These are phyloP conservation scores for Saitozyma podzolica DNA, from an alignment of 768 basidiomycete genomes.

Conservation along the genomic window DNA sequence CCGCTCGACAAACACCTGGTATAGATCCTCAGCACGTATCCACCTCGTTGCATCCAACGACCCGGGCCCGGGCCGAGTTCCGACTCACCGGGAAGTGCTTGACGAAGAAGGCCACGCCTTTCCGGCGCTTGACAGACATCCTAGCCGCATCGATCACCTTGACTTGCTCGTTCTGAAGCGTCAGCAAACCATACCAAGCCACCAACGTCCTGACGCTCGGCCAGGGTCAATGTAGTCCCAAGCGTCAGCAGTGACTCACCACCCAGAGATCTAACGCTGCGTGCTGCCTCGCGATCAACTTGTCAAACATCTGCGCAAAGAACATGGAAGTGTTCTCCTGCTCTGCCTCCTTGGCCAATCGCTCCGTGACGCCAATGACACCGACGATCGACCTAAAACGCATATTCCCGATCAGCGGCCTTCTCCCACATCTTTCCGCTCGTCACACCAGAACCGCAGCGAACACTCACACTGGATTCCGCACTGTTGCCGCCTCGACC, in stretches of 20 bases:
- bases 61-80: conserved; percentile 2
- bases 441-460: not conserved
- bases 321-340: conserved; percentile 72
- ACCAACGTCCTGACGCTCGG: not conserved
- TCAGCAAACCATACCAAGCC: not conserved
- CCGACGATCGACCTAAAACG: conserved; percentile 75
- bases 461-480: conserved; percentile 57
- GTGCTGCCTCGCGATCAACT: conserved; percentile 76
- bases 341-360: conserved; percentile 72
- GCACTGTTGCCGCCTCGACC: conserved; percentile 74
- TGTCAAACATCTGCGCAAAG: conserved; percentile 69
- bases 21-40: not conserved
- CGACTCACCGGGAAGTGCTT: conserved; percentile 74
- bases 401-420: conserved; percentile 5
- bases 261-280: conserved; percentile 69
- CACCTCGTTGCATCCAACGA: not conserved
- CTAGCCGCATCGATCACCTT: conserved; percentile 86
- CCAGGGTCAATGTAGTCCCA: not conserved
- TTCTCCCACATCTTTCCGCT: not conserved
- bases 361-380: conserved; percentile 74
- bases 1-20: conserved; percentile 66
- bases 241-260: conserved; percentile 30
- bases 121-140: conserved; percentile 85
- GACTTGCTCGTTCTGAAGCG: conserved; percentile 78
- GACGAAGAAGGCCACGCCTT: conserved; percentile 87